Evolutionary conservation across 2,329 filamentous ascomycete species (phyloP), one percentile per base, ranked within the genome.

Genomic region (Fusarium oxysporum): DNA sequence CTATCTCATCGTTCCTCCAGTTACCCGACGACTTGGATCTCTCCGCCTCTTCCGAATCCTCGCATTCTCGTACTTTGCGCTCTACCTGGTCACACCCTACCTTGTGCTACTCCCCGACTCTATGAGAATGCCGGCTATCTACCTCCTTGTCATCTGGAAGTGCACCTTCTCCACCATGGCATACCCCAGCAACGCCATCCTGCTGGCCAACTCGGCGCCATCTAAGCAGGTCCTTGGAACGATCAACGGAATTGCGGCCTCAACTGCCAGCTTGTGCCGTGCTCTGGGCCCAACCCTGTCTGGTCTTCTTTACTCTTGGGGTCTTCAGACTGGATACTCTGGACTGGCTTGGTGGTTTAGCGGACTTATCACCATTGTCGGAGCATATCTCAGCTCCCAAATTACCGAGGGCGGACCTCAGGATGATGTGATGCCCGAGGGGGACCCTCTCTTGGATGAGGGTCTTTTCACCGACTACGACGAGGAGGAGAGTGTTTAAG

Each of bases 271-370:
- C 79, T 85, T 98, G 50, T 95, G 92, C 80, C 90, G 96, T 61
- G 95, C 95, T 0, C 92, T 98, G 70, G 96, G 96, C 1, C 96
- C 96, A 5, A 95, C 94, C 0, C 85, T 98, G 6, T 97, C 95
- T 6, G 96, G 96, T 4, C 85, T 95, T 33, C 87, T 98, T 30
- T 97, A 97, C 82, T 90, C 94, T 8, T 85, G 92, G 58, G 96
- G 96, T 56, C 88, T 97, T 40, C 88, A 91, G 73, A 88, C 91
- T 11, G 95, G 95, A 40, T 96, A 94, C 80, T 96, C 95, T 8
- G 95, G 95, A 25, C 86, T 98, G 38, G 92, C 95, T 1, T 99
- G 96, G 96, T 99, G 96, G 96, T 91, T 91, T 70, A 95, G 92
- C 73, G 94, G 92, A 13, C 77, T 92, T 7, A 90, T 98, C 37